Evolutionary conservation across 2,329 filamentous ascomycete species (phyloP), one percentile per base, ranked within the genome.

Genomic region (Coniochaeta ligniaria): DNA sequence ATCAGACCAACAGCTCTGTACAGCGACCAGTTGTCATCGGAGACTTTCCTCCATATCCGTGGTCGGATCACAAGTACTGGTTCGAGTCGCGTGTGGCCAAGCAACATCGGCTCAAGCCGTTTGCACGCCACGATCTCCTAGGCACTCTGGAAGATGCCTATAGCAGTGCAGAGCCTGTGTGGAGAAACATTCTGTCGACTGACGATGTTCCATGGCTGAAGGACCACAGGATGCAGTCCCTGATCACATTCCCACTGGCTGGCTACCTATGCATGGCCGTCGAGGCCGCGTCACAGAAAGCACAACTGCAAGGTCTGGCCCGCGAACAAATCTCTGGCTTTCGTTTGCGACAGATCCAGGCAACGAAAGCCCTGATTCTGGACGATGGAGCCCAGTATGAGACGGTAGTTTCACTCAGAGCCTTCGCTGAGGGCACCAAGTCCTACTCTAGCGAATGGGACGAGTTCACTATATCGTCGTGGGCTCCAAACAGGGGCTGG

Each of bases 211-310:
- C 82, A 28, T 82, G 82, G 65, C 74, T 80, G 17, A 72, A 76
- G 57, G 78, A 81, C 62, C 80, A 81, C 71, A 66, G 69, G 50
- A 76, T 82, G 69, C 75, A 80, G 61, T 78, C 74, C 63, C 74
- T 78, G 59, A 74, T 75, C 58, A 74, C 80, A 59, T 81, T 78
- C 64, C 77, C 80, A 20, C 72, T 74, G 24, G 70, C 75, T 1
- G 78, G 77, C 28, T 75, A 74, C 43, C 66, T 78, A 6, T 74
- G 75, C 43, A 77, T 81, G 73, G 70, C 67, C 45, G 62, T 72
- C 16, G 71, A 74, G 64, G 73, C 72, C 0, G 38, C 38, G 6
- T 41, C 38, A 41, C 38, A 41, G 38, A 41, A 9, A 41, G 38
- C 38, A n/a, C 38, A 41, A 41, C 38, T 41, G n/a, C 38, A 41